Evolutionary conservation across 257 asterid species (phyloP).

Genomic region (Solanum pennellii): DNA sequence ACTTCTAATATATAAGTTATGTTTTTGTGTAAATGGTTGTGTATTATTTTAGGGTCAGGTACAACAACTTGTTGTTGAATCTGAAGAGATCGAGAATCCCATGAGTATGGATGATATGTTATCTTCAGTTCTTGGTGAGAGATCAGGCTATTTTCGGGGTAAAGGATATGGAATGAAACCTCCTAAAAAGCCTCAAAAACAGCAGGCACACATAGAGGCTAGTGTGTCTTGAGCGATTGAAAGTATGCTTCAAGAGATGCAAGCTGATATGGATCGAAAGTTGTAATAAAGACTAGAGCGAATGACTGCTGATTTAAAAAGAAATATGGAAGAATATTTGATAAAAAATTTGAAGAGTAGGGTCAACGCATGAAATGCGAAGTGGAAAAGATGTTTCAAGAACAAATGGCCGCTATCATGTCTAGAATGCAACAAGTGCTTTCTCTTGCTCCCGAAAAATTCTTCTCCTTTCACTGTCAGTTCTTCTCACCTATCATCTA

Average conservation of each 20-base stretch:
- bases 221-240: background rate
- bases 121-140: background rate
- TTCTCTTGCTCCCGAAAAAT: background rate
- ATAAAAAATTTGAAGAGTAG: background rate
- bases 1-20: no score
- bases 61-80: background rate
- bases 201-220: background rate
- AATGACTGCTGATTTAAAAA: no score
- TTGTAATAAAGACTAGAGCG: no score
- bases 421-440: background rate
- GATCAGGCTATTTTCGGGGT: background rate
- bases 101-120: background rate
- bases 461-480: no score
- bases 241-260: background rate
- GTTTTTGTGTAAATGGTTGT: background rate
- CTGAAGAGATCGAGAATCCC: background rate
- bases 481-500: no score
- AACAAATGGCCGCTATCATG: background rate
- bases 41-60: background rate
- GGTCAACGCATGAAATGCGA: background rate
- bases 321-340: background rate
- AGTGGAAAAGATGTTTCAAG: background rate
- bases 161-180: background rate
- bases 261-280: background rate
- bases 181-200: background rate